Evolutionary conservation across 1,284 basidiomycete species (phyloP), one percentile per base, ranked within the genome.

Genomic region (Hortiboletus rubellus): DNA sequence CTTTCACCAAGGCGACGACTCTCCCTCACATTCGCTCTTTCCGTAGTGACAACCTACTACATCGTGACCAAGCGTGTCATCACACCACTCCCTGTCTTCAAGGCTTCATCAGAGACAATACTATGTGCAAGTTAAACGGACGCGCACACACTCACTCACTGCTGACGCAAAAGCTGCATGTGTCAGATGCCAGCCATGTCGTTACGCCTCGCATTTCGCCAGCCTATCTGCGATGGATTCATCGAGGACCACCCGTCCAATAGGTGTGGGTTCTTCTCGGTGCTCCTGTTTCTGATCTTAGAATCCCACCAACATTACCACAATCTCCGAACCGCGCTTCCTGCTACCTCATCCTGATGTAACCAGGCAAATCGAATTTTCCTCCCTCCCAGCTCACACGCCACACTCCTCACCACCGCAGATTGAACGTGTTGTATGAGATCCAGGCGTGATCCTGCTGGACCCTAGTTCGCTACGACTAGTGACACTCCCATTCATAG

Each of bases 401-500:
- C 11, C 11, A 22, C 11, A 14, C 40, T 22, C 40, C n/a, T 41
- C 40, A 18, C 18, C 36, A 38, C 22, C 15, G 9, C 33, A 5
- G n/a, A 14, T 14, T 18, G 27, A 18, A 37, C 10, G 6, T 18
- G 18, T 8, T 31, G 17, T 37, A 90, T n/a, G 87, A 83, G 34
- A 85, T 80, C 86, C 86, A 89, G 30, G 83, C 79, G 63, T 84
- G 81, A 59, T 81, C 84, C 84, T 86, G 60, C 43, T 36, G 7
- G 52, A 9, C 36, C 34, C 1, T 40, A 36, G 24, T n/a, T 76
- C 47, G 43, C 38, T 22, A 10, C 30, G 38, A 85, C 89, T 89
- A 62, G 93, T n/a, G 9, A n/a, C 85, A 55, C 83, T 84, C 24
- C 90, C 91, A 53, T 86, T 87, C 89, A 94, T 92, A 59, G 87